Evolutionary conservation across 306 rosid species (phyloP).

Genomic region (Fragaria iinumae): DNA sequence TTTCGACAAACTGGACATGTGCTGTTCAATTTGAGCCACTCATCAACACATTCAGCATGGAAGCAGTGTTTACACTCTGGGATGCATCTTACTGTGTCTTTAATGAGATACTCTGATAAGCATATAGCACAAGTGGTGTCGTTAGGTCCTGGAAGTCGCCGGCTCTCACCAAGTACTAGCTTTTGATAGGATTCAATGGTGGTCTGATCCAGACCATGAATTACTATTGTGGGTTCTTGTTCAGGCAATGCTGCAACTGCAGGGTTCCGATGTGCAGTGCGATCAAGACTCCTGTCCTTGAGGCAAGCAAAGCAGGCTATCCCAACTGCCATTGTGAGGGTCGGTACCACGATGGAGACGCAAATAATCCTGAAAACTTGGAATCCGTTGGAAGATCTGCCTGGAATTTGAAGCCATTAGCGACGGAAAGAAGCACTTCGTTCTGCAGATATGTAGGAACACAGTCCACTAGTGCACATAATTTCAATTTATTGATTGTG

Average conservation of each 20-base stretch:
- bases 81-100: conserved; percentile 67
- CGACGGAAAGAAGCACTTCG: conserved; percentile 3
- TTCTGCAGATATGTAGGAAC: background rate
- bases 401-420: conserved; percentile 39
- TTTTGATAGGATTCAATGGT: conserved; percentile 65
- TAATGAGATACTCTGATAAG: conserved; percentile 54
- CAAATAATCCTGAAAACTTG: conserved; percentile 43
- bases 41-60: conserved; percentile 69
- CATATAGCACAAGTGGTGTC: conserved; percentile 64
- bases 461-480: background rate
- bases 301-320: conserved; percentile 43
- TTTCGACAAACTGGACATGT: conserved; percentile 74
- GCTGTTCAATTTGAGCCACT: conserved; percentile 59
- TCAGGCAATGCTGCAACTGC: conserved; percentile 38
- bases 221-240: conserved; percentile 7
- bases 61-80: conserved; percentile 76
- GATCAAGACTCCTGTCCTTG: conserved; percentile 20
- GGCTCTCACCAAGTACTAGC: conserved; percentile 65
- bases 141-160: conserved; percentile 53
- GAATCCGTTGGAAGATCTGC: conserved; percentile 13
- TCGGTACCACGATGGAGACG: conserved; percentile 47
- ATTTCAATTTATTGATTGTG: background rate
- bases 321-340: conserved; percentile 34
- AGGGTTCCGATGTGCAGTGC: background rate
- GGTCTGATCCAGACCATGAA: conserved; percentile 54